Percentiles rank a stretch among this genome's conserved stretches.
Evolutionary conservation across 2,329 filamentous ascomycete genomes (phyloP).

Genomic region (Xylaria polymorpha): DNA sequence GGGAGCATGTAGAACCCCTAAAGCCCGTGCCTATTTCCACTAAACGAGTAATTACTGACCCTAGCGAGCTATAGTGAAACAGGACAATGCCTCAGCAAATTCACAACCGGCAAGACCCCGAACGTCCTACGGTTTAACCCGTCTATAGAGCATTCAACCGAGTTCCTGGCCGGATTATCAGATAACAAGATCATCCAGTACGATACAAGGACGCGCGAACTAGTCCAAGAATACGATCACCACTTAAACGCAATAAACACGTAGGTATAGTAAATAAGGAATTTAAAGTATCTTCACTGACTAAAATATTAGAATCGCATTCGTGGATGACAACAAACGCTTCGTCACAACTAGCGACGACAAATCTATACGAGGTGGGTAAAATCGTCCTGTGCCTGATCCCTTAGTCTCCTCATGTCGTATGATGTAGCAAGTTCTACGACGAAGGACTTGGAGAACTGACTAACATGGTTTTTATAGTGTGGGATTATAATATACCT

Average conservation of each 20-base stretch:
- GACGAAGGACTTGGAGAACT: no score
- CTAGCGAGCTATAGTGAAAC: constrained; percentile 67
- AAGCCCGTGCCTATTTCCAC: no score
- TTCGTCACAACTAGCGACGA: constrained; percentile 99
- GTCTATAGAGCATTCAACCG: constrained; percentile 77
- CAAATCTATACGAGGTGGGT: constrained; percentile 79
- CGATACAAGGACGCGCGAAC: constrained; percentile 81
- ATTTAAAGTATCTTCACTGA: no score
- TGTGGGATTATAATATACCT: constrained; percentile 98
- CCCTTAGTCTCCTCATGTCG: no score
- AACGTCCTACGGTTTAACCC: constrained; percentile 97
- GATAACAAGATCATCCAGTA: constrained; percentile 99
- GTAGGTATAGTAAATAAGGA: no score
- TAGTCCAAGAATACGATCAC: constrained; percentile 98
- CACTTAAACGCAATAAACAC: constrained; percentile 98
- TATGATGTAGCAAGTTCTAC: no score
- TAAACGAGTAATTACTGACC: no score
- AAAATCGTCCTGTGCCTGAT: no score
- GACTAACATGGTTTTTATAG: no score
- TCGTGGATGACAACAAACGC: constrained; percentile 91
- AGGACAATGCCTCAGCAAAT: constrained; percentile 86
- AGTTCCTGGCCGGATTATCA: constrained; percentile 96
- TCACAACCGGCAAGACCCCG: constrained; percentile 93
- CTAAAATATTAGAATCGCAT: constrained; percentile 70
- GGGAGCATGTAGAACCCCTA: no score